phyloP scores from a whole-genome alignment of 2,329 filamentous ascomycete species.

The Arthrobotrys pseudoclavata region DNA sequence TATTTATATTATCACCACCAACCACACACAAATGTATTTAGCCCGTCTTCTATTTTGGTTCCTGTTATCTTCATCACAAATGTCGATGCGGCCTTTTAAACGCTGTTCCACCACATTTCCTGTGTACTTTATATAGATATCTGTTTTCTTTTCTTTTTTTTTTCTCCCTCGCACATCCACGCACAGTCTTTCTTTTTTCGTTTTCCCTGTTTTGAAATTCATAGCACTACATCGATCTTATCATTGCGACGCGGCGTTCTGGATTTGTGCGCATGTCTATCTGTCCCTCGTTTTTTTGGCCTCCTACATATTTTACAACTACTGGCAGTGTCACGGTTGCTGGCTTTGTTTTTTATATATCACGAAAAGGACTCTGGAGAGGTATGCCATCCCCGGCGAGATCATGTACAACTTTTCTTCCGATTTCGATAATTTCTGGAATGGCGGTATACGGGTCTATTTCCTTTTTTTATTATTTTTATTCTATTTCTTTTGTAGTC shows the following conservation, averaged over 20 bases:
- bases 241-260: conserved; percentile 54
- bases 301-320: conserved; percentile 10
- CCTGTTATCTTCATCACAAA: not conserved
- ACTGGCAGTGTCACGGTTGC: conserved; percentile 18
- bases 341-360: conserved; percentile 10
- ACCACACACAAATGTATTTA: conserved; percentile 46
- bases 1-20: conserved; percentile 32
- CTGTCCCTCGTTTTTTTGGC: conserved; percentile 11
- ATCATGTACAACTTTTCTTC: conserved; percentile 29
- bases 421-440: conserved; percentile 4
- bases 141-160: conserved; percentile 1
- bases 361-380: conserved; percentile 14
- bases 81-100: conserved; percentile 3
- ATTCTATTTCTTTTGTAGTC: conserved; percentile 45
- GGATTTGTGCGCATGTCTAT: conserved; percentile 40
- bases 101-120: conserved; percentile 21
- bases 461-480: conserved; percentile 14
- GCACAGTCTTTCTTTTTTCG: conserved; percentile 10
- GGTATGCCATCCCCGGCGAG: conserved; percentile 51
- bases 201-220: not conserved
- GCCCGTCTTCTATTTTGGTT: conserved; percentile 20
- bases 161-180: conserved; percentile 3
- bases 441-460: conserved; percentile 51
- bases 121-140: conserved; percentile 31
- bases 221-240: conserved; percentile 32